Base-by-base conservation (phyloP, 352 stramenopile genomes). In the Achlya hypogyna region DNA sequence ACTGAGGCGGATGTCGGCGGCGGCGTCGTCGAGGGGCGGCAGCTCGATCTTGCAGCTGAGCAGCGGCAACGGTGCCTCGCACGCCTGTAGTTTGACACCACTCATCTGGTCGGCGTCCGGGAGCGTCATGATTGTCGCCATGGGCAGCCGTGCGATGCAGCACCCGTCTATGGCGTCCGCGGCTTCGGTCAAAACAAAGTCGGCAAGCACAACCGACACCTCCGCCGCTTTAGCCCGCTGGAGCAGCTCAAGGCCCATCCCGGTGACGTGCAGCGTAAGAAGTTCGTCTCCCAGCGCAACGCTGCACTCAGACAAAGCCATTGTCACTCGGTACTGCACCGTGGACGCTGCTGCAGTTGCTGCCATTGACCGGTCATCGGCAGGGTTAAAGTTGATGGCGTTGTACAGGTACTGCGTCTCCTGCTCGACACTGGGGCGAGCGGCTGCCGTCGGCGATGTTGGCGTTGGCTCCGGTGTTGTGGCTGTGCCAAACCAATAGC, bases 281-380 rank as follows among this genome's bases (percentile, higher is more conserved):
- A 64, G 35, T 9, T 28, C 14, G 9, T 51, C 4, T 16, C 31
- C 31, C 12, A 93, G 68, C 0, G 70, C 71, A 43, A 92, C 81
- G 53, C 78, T 81, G 22, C 68, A 78, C 49, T 85, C 82, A 14
- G 58, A 66, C 31, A 94, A 65, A 16, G 69, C 71, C 38, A 91
- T 74, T 31, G 89, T 81, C 22, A 89, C 88, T 40, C 86, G 80
- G 69, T 94, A 94, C 72, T 84, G 80, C 65, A 92, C 89, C 35
- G 88, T 84, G 47, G 88, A 75, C 8, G 76, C 72, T 31, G 85
- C 72, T 51, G 23, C 51, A 28, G 51, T 40, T 47, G 23, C 25
- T 51, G 42, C 12, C 53, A 69, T 82, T 53, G 49, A 56, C 31
- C 12, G 12, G 18, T 53, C 56, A 5, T 38, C 51, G 1, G 79